Percentiles rank a stretch among this genome's conserved stretches.
Conservation (phyloP, 768 basidiomycete species). For the Rhodotorula paludigena region DNA sequence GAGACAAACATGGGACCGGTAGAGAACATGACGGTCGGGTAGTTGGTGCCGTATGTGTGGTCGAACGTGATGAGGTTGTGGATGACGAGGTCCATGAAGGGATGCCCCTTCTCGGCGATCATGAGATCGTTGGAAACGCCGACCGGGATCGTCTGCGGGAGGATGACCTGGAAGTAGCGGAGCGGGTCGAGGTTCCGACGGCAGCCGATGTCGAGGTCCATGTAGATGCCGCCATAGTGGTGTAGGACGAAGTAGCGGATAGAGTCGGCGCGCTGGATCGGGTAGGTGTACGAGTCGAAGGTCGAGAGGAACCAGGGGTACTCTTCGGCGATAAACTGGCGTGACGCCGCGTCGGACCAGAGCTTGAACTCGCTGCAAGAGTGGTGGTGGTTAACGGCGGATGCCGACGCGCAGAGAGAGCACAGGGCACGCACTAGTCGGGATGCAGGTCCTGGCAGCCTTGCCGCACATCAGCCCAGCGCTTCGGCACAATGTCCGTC, state of each 20-base stretch:
- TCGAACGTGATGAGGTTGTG: slow-evolving; percentile 87
- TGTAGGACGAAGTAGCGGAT: slow-evolving; percentile 98
- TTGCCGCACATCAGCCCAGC: slow-evolving; percentile 75
- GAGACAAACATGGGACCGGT: slow-evolving; percentile 99
- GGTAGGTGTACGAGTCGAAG: slow-evolving; percentile 69
- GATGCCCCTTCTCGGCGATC: slow-evolving; percentile 75
- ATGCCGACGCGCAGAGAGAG: background rate
- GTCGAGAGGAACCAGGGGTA: slow-evolving; percentile 92
- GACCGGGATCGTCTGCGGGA: slow-evolving; percentile 93
- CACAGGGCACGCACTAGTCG: slow-evolving; percentile 70
- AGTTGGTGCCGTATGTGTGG: slow-evolving; percentile 89
- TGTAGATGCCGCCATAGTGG: slow-evolving; percentile 88
- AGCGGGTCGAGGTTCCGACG: slow-evolving; percentile 77
- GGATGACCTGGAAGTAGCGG: slow-evolving; percentile 72
- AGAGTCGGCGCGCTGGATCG: slow-evolving; percentile 70
- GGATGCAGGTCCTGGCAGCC: slow-evolving; percentile 85
- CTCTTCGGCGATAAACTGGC: slow-evolving; percentile 77
- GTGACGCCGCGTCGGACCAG: slow-evolving; percentile 89
- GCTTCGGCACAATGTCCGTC: slow-evolving; percentile 71
- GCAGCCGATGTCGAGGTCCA: slow-evolving; percentile 96
- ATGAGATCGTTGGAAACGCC: slow-evolving; percentile 98
- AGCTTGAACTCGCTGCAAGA: slow-evolving; percentile 78
- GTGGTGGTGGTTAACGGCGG: background rate
- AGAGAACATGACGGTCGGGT: slow-evolving; percentile 99
- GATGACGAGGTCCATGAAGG: slow-evolving; percentile 87